These are phyloP conservation scores for Aspergillus versicolor DNA, from an alignment of 2,329 filamentous ascomycete species.

Conservation along the genomic window DNA sequence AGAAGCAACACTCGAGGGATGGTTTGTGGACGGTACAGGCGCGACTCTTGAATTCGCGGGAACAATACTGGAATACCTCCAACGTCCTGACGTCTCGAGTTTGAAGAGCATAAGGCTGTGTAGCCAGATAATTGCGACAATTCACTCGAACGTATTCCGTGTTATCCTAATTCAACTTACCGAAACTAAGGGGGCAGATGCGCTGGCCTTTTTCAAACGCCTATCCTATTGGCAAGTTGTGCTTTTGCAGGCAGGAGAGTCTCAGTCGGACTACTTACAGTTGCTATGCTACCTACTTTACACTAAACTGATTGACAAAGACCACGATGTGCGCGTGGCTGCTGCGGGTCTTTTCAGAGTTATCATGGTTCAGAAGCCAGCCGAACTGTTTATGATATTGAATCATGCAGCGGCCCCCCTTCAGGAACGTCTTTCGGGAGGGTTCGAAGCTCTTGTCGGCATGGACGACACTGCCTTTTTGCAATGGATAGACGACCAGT, in stretches of 20 bases:
- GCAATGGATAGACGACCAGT: slow-evolving; percentile 81
- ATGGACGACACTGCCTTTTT: slow-evolving; percentile 88
- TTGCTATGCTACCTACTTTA: slow-evolving; percentile 93
- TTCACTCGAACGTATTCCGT: slow-evolving; percentile 75
- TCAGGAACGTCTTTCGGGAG: slow-evolving; percentile 68
- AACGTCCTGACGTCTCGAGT: slow-evolving; percentile 75
- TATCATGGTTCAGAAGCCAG: slow-evolving; percentile 87
- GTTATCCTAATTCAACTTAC: slow-evolving; percentile 79
- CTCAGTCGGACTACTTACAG: slow-evolving; percentile 77
- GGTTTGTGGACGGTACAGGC: slow-evolving; percentile 88
- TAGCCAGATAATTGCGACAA: slow-evolving; percentile 73
- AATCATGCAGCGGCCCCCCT: slow-evolving; percentile 69
- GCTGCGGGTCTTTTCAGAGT: slow-evolving; percentile 88
- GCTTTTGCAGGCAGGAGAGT: slow-evolving; percentile 73
- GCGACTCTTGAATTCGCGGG: slow-evolving; percentile 83
- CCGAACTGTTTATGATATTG: slow-evolving; percentile 73
- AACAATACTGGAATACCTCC: slow-evolving; percentile 81
- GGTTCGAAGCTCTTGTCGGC: slow-evolving; percentile 81
- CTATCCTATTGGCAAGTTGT: slow-evolving; percentile 96
- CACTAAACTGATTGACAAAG: slow-evolving; percentile 74
- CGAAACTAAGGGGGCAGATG: slow-evolving; percentile 72
- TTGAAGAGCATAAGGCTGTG: slow-evolving; percentile 91
- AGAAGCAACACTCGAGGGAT: slow-evolving; percentile 92
- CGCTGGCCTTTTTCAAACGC: slow-evolving; percentile 73
- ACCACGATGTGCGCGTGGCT: slow-evolving; percentile 66